phyloP scores from a whole-genome alignment of 495 filamentous ascomycete genomes.

The Daldinia decipiens region DNA sequence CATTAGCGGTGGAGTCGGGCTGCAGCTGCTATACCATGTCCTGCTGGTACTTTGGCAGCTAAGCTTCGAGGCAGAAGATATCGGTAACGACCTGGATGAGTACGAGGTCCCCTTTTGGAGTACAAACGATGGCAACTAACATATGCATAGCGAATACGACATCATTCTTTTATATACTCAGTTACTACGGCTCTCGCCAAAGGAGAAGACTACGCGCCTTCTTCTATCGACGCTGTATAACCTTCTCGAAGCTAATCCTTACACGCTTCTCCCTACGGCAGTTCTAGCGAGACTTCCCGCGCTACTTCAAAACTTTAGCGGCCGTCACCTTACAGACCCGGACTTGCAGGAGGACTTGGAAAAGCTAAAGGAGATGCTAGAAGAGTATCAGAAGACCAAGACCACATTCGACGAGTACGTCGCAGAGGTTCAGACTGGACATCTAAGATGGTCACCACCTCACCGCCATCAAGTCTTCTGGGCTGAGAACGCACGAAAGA shows the following conservation, averaged over 20 bases:
- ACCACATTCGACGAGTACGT: constrained; percentile 98
- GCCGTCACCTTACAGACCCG: constrained; percentile 85
- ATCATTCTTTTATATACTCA: constrained; percentile 90
- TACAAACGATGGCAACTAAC: constrained; percentile 29
- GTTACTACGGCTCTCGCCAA: constrained; percentile 89
- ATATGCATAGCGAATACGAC: constrained; percentile 79
- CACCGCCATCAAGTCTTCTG: constrained; percentile 92
- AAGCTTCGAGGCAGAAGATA: constrained; percentile 84
- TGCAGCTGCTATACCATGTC: constrained; percentile 95
- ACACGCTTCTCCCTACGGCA: constrained; percentile 80
- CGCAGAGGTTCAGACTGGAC: constrained; percentile 86
- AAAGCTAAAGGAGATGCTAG: constrained; percentile 77
- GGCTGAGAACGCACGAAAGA: constrained; percentile 92
- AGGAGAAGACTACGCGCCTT: constrained; percentile 96
- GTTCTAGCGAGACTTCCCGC: constrained; percentile 84
- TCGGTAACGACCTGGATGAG: constrained; percentile 90
- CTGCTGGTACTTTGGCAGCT: constrained; percentile 94
- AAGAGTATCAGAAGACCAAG: constrained; percentile 94
- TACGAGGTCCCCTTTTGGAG: constrained; percentile 51
- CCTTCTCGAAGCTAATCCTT: constrained; percentile 79
- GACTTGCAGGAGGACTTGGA: constrained; percentile 90
- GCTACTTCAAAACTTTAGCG: constrained; percentile 79
- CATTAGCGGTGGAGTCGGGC: constrained; percentile 81
- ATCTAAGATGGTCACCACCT: constrained; percentile 94
- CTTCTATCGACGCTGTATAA: constrained; percentile 89